phyloP scores from a whole-genome alignment of 371 early-diverging fungal genomes.

The Funneliformis caledonium region DNA sequence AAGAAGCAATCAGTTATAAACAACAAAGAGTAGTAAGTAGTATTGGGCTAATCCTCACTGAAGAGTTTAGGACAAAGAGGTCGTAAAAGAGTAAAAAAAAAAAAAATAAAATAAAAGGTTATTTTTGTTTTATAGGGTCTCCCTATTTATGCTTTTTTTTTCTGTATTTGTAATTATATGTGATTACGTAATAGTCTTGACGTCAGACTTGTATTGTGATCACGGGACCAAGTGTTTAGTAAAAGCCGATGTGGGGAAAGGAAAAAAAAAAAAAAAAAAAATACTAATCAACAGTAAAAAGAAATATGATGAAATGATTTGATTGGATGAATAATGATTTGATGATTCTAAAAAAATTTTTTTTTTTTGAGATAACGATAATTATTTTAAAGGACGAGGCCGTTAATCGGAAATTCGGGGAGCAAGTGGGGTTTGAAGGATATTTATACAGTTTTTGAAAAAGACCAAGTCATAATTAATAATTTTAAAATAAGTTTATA shows the following conservation, averaged over 20 bases:
- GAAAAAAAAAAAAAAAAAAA: neutral
- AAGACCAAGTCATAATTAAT: neutral
- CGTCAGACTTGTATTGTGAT: conserved; percentile 6
- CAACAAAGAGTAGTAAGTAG: neutral
- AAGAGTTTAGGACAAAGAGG: conserved; percentile 12
- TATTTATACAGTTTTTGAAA: conserved; percentile 28
- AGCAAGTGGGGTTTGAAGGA: conserved; percentile 25
- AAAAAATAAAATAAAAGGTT: neutral
- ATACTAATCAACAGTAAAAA: neutral
- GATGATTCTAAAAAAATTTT: neutral
- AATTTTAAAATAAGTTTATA: neutral
- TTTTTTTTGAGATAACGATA: neutral
- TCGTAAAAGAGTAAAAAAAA: neutral
- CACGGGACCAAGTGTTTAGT: neutral
- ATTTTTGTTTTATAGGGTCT: neutral
- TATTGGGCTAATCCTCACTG: conserved; percentile 24
- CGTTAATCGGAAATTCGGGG: conserved; percentile 25
- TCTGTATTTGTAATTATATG: neutral
- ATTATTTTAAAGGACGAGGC: conserved; percentile 8
- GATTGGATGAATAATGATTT: conserved; percentile 5
- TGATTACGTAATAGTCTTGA: neutral
- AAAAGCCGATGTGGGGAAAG: neutral
- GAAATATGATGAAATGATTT: neutral
- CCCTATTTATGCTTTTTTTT: conserved; percentile 20
- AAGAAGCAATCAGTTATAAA: conserved; percentile 2